A percentile compares a stretch with the other conserved stretches of the same genome.
Evolutionary conservation across 2,329 filamentous ascomycete genomes (phyloP).

Genomic region (Colletotrichum orchidophilum): DNA sequence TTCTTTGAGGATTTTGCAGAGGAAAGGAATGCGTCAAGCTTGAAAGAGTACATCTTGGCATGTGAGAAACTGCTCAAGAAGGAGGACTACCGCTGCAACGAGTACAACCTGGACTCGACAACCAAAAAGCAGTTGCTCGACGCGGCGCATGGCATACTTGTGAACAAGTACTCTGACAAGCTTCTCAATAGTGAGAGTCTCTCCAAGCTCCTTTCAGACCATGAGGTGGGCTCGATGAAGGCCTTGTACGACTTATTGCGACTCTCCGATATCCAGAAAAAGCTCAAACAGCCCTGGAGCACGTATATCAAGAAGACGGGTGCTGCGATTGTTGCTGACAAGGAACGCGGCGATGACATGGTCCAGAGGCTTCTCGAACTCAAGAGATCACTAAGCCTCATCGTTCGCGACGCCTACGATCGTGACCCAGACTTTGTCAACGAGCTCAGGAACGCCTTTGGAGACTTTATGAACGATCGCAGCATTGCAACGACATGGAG

Average conservation of each 20-base stretch:
- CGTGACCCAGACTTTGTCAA: slow-evolving; percentile 81
- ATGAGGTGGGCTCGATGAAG: slow-evolving; percentile 75
- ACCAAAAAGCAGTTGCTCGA: slow-evolving; percentile 82
- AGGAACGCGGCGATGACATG: slow-evolving; percentile 84
- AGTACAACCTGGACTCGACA: slow-evolving; percentile 82
- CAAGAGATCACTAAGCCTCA: slow-evolving; percentile 79
- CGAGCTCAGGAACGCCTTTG: slow-evolving; percentile 85
- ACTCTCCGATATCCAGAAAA: slow-evolving; percentile 74
- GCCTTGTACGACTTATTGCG: slow-evolving; percentile 82
- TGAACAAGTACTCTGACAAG: slow-evolving; percentile 72
- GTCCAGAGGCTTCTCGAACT: slow-evolving; percentile 83
- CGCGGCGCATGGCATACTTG: slow-evolving; percentile 76
- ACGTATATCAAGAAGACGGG: slow-evolving; percentile 83
- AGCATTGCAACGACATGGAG: slow-evolving; percentile 77
- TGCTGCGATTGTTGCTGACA: slow-evolving; percentile 80
- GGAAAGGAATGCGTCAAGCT: slow-evolving; percentile 66
- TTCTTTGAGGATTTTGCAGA: slow-evolving; percentile 79
- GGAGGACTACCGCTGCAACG: slow-evolving; percentile 81
- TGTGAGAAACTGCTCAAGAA: slow-evolving; percentile 74
- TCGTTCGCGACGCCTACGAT: slow-evolving; percentile 80
- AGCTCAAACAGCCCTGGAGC: slow-evolving; percentile 78
- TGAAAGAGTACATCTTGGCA: slow-evolving; percentile 80
- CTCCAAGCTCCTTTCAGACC: slow-evolving; percentile 75
- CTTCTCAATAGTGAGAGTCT: slow-evolving; percentile 75
- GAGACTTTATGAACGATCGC: slow-evolving; percentile 91